Percentiles rank a stretch among this genome's conserved stretches.
phyloP scores from a whole-genome alignment of 768 basidiomycete genomes.

The Mycena epipterygia region DNA sequence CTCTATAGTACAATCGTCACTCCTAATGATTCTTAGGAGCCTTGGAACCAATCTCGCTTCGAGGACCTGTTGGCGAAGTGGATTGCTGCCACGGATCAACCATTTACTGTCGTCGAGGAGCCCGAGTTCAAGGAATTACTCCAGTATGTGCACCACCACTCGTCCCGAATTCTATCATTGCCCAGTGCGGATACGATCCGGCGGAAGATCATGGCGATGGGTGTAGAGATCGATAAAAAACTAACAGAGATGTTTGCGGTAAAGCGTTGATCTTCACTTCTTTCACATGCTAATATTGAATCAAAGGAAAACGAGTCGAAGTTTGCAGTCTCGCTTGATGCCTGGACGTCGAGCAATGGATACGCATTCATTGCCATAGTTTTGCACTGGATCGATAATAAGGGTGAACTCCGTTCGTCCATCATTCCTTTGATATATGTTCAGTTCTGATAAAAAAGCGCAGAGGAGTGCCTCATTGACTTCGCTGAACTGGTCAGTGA shows the following conservation, averaged over 20 bases:
- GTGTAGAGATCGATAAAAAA: no score
- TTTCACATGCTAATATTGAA: neutral
- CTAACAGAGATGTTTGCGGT: neutral
- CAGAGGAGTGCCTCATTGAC: constrained; percentile 55
- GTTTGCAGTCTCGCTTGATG: constrained; percentile 24
- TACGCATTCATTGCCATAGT: constrained; percentile 31
- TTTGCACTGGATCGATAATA: constrained; percentile 28
- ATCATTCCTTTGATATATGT: neutral
- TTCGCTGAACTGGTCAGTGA: constrained; percentile 50
- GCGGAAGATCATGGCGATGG: no score
- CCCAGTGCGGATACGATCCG: no score
- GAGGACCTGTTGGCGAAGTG: no score
- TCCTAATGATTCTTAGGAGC: no score
- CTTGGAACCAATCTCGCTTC: no score
- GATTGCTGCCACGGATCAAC: no score
- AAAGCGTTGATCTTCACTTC: neutral
- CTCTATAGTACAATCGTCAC: no score
- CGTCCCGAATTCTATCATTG: no score
- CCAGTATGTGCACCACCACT: no score
- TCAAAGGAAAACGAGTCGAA: neutral
- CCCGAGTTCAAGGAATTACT: no score
- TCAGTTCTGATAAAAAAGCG: neutral
- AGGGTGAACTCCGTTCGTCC: constrained; percentile 18
- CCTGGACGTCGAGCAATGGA: constrained; percentile 29
- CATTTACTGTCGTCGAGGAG: no score